These are phyloP conservation scores for Dicorynia guianensis DNA, from an alignment of 306 rosid genomes.

Conservation along the genomic window DNA sequence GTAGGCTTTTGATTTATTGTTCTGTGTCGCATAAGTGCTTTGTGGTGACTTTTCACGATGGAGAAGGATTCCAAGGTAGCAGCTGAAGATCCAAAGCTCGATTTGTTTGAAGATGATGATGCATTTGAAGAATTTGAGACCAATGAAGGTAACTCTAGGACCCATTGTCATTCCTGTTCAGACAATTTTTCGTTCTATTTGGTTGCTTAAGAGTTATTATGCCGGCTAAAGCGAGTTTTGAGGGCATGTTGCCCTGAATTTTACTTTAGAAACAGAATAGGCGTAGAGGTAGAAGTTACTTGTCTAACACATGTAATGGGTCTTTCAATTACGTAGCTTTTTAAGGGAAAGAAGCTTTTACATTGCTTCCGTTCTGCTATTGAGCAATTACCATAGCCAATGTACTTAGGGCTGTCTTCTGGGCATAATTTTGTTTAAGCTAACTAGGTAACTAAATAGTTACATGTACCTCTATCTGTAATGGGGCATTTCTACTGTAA, in stretches of 20 bases:
- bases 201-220: background rate
- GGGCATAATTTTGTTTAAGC: background rate
- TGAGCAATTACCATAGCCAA: background rate
- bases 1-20: background rate
- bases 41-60: slow-evolving; percentile 20
- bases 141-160: slow-evolving; percentile 37
- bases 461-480: no score
- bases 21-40: background rate
- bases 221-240: background rate
- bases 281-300: background rate
- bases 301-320: background rate
- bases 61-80: slow-evolving; percentile 49
- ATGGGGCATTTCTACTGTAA: no score
- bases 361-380: background rate
- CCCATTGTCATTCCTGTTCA: background rate
- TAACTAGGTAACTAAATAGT: background rate
- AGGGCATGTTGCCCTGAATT: no score
- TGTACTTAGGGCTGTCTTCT: background rate
- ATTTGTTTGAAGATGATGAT: slow-evolving; percentile 54
- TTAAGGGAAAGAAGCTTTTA: no score
- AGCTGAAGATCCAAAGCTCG: slow-evolving; percentile 49
- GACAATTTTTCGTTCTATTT: background rate
- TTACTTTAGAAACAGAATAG: background rate
- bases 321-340: background rate
- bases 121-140: slow-evolving; percentile 56